These are phyloP conservation scores for Oryza brachyantha DNA, from an alignment of 176 grass and related monocot species.

Conservation along the genomic window DNA sequence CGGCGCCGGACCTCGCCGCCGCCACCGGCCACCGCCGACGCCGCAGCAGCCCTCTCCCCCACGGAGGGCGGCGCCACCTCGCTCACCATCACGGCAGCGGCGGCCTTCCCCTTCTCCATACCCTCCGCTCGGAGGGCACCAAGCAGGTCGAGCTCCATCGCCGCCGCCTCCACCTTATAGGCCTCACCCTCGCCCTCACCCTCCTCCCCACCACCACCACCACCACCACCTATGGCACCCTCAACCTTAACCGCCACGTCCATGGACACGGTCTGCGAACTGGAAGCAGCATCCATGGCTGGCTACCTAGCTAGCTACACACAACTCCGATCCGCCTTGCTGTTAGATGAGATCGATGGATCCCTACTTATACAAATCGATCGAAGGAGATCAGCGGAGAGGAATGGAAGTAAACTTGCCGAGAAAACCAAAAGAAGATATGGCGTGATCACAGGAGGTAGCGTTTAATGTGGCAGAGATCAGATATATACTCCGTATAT, in stretches of 20 bases:
- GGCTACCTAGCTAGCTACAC: no score
- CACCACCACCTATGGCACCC: background rate
- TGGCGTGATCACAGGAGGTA: conserved; percentile 26
- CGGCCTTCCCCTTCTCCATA: background rate
- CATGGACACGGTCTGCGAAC: conserved; percentile 32
- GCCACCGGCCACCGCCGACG: background rate
- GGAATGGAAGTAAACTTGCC: conserved; percentile 24
- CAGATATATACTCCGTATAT: no score
- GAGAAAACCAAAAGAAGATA: conserved; percentile 27
- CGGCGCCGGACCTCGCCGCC: conserved; percentile 21
- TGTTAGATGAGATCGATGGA: background rate
- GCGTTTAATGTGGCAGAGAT: conserved; percentile 36
- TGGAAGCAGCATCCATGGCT: conserved; percentile 19
- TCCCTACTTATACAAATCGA: conserved; percentile 36
- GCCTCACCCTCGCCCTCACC: background rate
- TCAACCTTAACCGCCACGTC: conserved; percentile 8
- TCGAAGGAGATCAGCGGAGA: conserved; percentile 28
- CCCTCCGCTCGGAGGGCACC: conserved; percentile 13
- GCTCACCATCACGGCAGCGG: background rate
- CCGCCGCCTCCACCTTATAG: background rate
- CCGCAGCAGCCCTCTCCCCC: background rate
- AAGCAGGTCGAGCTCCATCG: conserved; percentile 33
- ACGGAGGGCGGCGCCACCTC: background rate
- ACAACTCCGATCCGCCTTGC: background rate
- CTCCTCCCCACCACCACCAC: background rate